Conservation (phyloP, 768 basidiomycete genomes). For the Lactarius trivialis region DNA sequence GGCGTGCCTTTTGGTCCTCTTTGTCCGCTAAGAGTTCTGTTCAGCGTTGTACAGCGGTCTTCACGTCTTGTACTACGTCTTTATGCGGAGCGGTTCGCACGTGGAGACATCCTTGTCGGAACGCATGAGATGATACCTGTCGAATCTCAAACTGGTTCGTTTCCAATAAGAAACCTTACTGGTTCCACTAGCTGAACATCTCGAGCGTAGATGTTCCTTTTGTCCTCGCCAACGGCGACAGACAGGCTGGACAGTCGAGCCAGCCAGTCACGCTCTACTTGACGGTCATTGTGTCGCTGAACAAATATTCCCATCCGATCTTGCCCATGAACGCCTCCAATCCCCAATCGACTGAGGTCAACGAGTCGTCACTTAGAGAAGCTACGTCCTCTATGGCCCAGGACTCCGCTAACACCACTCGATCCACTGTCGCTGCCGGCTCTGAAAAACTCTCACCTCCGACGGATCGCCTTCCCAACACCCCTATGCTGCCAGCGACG, state of each 20-base stretch:
- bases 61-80: background rate
- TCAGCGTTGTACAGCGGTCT: background rate
- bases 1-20: background rate
- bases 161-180: background rate
- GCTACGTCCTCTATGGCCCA: no score
- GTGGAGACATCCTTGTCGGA: background rate
- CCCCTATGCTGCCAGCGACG: no score
- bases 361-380: no score
- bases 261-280: background rate
- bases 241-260: background rate
- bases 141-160: background rate
- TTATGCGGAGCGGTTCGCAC: background rate
- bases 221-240: background rate
- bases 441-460: no score
- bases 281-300: background rate
- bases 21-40: background rate
- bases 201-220: background rate
- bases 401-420: no score
- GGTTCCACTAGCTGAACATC: background rate
- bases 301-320: no score
- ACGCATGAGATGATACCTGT: background rate
- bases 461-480: no score
- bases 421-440: no score
- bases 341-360: no score
- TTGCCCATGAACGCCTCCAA: background rate